phyloP scores from a whole-genome alignment of 176 grass and related monocot genomes.

The Paspalum vaginatum region DNA sequence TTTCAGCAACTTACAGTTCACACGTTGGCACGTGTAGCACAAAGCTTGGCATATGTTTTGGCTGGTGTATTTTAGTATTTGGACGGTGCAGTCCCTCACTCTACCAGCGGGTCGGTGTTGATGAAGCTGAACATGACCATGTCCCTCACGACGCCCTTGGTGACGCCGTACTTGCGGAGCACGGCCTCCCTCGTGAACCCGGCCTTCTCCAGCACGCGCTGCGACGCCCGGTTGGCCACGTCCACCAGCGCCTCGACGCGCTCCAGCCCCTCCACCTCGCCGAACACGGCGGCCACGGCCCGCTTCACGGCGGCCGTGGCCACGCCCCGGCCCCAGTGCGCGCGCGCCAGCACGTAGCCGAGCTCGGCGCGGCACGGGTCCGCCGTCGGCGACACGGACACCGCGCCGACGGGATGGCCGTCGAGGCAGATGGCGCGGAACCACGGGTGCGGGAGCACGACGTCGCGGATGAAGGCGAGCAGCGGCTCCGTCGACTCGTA shows the following conservation, averaged over 20 bases:
- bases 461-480: slow-evolving; percentile 55
- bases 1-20: background rate
- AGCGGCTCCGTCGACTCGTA: slow-evolving; percentile 63
- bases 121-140: slow-evolving; percentile 69
- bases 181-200: slow-evolving; percentile 79
- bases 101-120: slow-evolving; percentile 40
- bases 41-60: too few species aligned
- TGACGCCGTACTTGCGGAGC: slow-evolving; percentile 46
- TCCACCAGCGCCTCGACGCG: slow-evolving; percentile 78
- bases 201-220: slow-evolving; percentile 86
- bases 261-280: slow-evolving; percentile 54
- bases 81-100: background rate
- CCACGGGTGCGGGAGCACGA: slow-evolving; percentile 73
- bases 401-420: slow-evolving; percentile 41
- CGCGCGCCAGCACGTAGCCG: slow-evolving; percentile 66
- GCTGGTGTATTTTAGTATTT: too few species aligned
- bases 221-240: slow-evolving; percentile 60
- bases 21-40: background rate
- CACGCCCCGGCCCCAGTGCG: slow-evolving; percentile 69
- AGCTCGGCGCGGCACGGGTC: slow-evolving; percentile 62
- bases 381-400: slow-evolving; percentile 58
- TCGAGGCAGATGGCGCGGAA: slow-evolving; percentile 70
- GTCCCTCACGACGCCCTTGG: slow-evolving; percentile 49
- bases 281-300: slow-evolving; percentile 38
- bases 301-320: slow-evolving; percentile 62